Conservation (phyloP, 2,329 filamentous ascomycete species). For the Biscogniauxia marginata region DNA sequence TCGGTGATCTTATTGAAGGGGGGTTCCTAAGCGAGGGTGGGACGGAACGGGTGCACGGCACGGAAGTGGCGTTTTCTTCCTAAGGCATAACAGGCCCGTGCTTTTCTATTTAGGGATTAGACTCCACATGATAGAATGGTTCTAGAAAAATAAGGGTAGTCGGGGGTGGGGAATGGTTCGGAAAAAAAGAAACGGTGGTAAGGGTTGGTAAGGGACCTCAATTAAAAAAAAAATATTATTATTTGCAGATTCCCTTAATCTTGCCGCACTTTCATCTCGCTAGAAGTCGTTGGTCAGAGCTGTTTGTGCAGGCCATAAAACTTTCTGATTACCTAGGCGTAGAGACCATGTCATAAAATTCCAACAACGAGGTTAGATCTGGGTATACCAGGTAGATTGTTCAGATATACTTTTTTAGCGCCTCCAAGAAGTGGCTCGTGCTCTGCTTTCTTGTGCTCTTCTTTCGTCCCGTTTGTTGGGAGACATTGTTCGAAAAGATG, state of each 20-base stretch:
- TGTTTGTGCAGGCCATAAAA: too few relatives aligned
- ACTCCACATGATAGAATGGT: neutral
- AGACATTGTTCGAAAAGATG: neutral
- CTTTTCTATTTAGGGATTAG: constrained; percentile 16
- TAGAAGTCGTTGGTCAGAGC: too few relatives aligned
- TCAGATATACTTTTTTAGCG: constrained; percentile 11
- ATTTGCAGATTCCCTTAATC: too few relatives aligned
- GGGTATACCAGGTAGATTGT: neutral
- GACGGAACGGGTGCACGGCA: constrained; percentile 6
- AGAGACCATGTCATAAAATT: too few relatives aligned
- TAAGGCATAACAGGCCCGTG: constrained; percentile 15
- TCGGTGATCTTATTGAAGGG: neutral
- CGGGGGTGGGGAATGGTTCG: neutral
- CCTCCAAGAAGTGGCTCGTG: constrained; percentile 5
- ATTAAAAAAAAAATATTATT: too few relatives aligned
- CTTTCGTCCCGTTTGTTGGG: constrained; percentile 11
- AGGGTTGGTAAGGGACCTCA: too few relatives aligned
- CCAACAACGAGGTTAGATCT: too few relatives aligned
- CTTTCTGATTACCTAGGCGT: too few relatives aligned
- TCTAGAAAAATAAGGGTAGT: neutral
- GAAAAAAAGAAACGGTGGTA: neutral
- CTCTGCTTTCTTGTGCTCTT: constrained; percentile 1
- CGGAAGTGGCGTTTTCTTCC: constrained; percentile 12
- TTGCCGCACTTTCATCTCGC: too few relatives aligned
- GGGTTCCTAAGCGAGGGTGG: neutral